Percentiles rank a stretch among this genome's conserved stretches.
These are phyloP conservation scores for Coprinopsis sp. DNA, from an alignment of 768 basidiomycete genomes.

Conservation along the genomic window DNA sequence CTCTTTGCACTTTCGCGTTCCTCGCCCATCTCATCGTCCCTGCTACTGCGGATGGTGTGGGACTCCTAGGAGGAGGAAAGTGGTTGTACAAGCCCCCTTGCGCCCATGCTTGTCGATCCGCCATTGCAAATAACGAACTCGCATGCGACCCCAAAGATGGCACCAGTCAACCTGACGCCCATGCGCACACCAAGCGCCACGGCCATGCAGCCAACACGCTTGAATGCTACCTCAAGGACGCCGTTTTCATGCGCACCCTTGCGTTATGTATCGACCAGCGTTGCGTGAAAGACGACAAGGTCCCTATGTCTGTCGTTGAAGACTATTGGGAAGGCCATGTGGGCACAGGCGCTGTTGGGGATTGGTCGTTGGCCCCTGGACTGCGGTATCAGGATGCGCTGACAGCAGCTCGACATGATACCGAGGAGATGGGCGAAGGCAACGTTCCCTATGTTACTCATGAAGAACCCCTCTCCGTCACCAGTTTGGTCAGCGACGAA, in stretches of 20 bases:
- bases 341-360: constrained; percentile 5
- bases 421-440: constrained; percentile 1
- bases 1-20: too few species aligned
- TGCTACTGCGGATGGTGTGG: constrained; percentile 4
- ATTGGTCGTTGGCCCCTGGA: constrained; percentile 4
- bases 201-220: too few species aligned
- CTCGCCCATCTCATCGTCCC: not conserved
- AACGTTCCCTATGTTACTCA: constrained; percentile 1
- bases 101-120: constrained; percentile 8
- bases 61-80: constrained; percentile 6
- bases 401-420: constrained; percentile 5
- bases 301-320: constrained; percentile 5
- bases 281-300: not conserved
- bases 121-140: constrained; percentile 4
- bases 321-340: constrained; percentile 11
- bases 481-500: constrained; percentile 3
- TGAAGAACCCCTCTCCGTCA: constrained; percentile 6
- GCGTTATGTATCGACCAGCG: constrained; percentile 5
- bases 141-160: constrained; percentile 4
- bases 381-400: constrained; percentile 9
- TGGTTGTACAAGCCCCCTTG: constrained; percentile 8
- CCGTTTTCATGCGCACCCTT: constrained; percentile 8
- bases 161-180: not conserved
- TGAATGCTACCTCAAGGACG: constrained; percentile 8
- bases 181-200: not conserved